These are phyloP conservation scores for Maudiozyma pseudohumilis DNA, from an alignment of 805 yeast species.

Conservation along the genomic window DNA sequence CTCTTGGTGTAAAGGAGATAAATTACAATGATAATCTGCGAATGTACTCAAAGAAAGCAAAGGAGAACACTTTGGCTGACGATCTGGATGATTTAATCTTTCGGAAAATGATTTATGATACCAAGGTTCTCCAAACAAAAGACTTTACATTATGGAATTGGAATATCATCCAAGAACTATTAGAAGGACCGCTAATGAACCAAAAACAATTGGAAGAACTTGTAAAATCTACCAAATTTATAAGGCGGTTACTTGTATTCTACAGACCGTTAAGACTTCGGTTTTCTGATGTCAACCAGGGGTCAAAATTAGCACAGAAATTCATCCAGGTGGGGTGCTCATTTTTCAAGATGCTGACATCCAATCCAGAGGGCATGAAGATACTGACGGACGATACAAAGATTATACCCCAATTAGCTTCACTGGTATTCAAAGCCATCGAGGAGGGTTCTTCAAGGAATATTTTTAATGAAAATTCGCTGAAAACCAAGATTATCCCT, in stretches of 20 bases:
- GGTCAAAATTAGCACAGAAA: conserved; percentile 40
- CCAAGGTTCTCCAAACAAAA: conserved; percentile 69
- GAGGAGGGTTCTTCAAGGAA: conserved; percentile 44
- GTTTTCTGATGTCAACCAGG: conserved; percentile 45
- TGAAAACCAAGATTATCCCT: conserved; percentile 53
- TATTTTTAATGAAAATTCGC: conserved; percentile 49
- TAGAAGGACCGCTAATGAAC: conserved; percentile 73
- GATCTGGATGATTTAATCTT: conserved; percentile 56
- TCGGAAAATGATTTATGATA: conserved; percentile 52
- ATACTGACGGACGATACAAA: conserved; percentile 59
- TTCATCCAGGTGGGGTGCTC: conserved; percentile 69
- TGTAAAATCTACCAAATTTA: conserved; percentile 68
- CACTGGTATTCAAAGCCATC: conserved; percentile 48
- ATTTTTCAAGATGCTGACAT: conserved; percentile 54
- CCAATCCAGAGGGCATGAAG: conserved; percentile 54
- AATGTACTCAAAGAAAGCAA: conserved; percentile 16
- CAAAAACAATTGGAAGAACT: conserved; percentile 70
- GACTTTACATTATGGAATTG: conserved; percentile 83
- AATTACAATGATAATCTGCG: conserved; percentile 18
- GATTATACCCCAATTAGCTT: conserved; percentile 78
- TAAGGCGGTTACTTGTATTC: conserved; percentile 76
- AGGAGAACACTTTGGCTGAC: conserved; percentile 17
- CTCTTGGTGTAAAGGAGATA: conserved; percentile 26
- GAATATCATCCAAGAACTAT: conserved; percentile 58
- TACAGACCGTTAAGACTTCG: conserved; percentile 86